Evolutionary conservation across 2,329 filamentous ascomycete genomes (phyloP).

Genomic region (Exophiala sideris): DNA sequence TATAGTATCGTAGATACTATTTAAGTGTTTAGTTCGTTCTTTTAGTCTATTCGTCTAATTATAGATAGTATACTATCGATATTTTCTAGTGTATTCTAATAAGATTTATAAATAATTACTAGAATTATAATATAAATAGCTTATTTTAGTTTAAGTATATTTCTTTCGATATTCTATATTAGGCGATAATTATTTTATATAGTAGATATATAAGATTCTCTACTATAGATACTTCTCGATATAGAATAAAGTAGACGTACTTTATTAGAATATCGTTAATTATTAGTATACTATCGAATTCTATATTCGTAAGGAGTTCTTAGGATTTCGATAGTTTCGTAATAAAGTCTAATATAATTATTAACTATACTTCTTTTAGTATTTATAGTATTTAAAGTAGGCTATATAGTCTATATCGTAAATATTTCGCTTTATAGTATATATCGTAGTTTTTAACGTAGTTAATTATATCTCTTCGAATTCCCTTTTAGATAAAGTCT

Average conservation of each 20-base stretch:
- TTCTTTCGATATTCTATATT: background rate
- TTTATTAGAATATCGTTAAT: background rate
- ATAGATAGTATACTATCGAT: conserved; percentile 8
- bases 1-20: conserved; percentile 18
- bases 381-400: background rate
- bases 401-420: conserved; percentile 10
- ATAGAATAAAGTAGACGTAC: background rate
- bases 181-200: background rate
- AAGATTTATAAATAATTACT: background rate
- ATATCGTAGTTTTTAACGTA: conserved; percentile 10
- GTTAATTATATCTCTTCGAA: conserved; percentile 12
- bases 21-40: conserved; percentile 21
- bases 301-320: conserved; percentile 5
- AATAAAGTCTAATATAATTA: conserved; percentile 10
- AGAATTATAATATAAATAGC: background rate
- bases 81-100: conserved; percentile 10
- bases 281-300: background rate
- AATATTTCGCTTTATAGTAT: conserved; percentile 8
- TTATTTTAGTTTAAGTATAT: background rate
- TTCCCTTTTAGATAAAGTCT: conserved; percentile 6
- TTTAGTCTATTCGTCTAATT: conserved; percentile 18
- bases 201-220: background rate
- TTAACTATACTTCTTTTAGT: background rate
- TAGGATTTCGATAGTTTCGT: conserved; percentile 3
- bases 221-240: background rate